Base-by-base conservation (phyloP, 345 rosid species). In the Moricandia moricandioides region DNA sequence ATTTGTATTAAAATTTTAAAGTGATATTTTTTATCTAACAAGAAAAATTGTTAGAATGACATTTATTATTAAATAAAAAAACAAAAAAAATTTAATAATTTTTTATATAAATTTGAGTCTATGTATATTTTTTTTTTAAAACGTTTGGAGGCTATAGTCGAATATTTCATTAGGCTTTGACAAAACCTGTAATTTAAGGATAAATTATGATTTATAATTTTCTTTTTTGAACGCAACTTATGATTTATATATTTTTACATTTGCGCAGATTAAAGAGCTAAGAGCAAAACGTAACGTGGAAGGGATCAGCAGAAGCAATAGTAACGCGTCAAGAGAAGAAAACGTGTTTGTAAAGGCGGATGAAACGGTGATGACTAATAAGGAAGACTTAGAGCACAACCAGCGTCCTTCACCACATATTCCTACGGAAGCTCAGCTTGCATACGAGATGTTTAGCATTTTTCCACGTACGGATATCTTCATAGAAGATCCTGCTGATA, bases 401-500 rank as follows among this genome's bases (percentile, higher is more conserved):
- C 62, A 74, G 4, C 63, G 35, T 54, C 52, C 33, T 12, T 47
- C 39, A 1, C 11, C 75, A 7, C 71, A 27, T 72, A 54, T 73
- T 29, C 26, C 70, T 7, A 55, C 67, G 21, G 77, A 72, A 58
- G 68, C 72, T 71, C 56, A 82, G 40, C 73, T 91, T 16, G 81
- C 71, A 52, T 86, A 57, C 47, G 88, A 87, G 11, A 83, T 77
- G 76, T 84, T 82, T 56, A 77, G 72, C 77, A 65, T 70, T 80
- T 67, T 78, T 68, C 75, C 93, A 87, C 81, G 75, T 6, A 12
- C 40, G 13, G 79, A 69, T 5, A 79, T 63, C 27, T 79, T 79
- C 8, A 70, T 71, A 35, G 97, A 92, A 18, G 96, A 91, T 73
- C 87, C 93, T 4, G 87, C 99, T 0, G 96, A 92, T 56, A 78